Evolutionary conservation across 176 grass and related monocot genomes (phyloP), one percentile per base, ranked within the genome.

Genomic region (Aegilops sharonensis): DNA sequence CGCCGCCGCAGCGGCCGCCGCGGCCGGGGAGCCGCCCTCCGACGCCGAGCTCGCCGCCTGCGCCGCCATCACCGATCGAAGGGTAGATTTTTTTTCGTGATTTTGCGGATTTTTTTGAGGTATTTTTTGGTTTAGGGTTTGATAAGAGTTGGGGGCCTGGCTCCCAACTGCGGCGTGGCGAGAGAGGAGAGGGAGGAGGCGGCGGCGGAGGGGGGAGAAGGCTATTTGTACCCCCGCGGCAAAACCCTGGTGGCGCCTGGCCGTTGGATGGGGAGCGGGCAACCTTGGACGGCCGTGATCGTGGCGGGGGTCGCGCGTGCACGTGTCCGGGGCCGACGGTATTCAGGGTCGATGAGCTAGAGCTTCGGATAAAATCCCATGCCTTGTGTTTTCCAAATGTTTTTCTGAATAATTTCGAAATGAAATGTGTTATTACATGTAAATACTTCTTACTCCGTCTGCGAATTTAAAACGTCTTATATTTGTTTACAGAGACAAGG

Each of bases 111-210:
- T 91, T 91, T 90, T 90, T 91, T 87, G 47, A 24, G 85, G 65
- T 75, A 67, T 66, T 91, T 89, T 91, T 87, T 79, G 47, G 68
- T 81, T 88, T 91, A 88, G 89, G 85, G 89, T 91, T 87, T 91
- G 89, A 91, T 91, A 91, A 87, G 81, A 60, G 85, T 80, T 61
- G 84, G 84, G 84, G 50, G 78, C 29, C 37, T 78, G 67, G 81
- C 86, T 81, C 90, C 89, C 89, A 85, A 78, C 89, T 68, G 69
- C 85, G 85, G 89, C 82, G 82, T 31, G 34, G 65, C 80, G 27
- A 45, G 37, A 60, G 25, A 52, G 59, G 37, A 8, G 12, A 69
- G 1, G 79, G 67, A 10, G 43, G 75, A 11, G 62, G 47, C 11
- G 81, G 69, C 81, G 85, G 68, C 52, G 69, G 37, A 20, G 18